Evolutionary conservation across 2,329 filamentous ascomycete genomes (phyloP).

Genomic region (Botrytis pseudocinerea): DNA sequence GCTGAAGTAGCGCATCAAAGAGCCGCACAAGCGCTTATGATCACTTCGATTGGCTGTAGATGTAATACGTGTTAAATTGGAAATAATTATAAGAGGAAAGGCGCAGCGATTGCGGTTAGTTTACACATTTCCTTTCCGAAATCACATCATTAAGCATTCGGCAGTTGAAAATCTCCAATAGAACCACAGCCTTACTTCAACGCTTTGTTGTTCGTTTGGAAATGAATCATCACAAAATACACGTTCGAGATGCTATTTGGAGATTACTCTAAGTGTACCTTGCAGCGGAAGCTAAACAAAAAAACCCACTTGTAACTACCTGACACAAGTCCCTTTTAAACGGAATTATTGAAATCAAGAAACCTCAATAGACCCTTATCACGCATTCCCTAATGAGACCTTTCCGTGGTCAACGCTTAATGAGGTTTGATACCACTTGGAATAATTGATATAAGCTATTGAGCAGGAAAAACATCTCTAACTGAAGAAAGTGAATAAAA

Average conservation of each 20-base stretch:
- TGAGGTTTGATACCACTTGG: not conserved
- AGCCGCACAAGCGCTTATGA: not conserved
- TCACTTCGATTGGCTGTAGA: not conserved
- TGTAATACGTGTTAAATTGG: not conserved
- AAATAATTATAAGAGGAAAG: not conserved
- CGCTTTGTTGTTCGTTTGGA: not conserved
- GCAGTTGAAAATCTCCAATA: not conserved
- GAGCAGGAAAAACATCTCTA: not conserved
- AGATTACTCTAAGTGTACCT: not conserved
- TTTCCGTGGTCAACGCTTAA: not conserved
- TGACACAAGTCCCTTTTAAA: not conserved
- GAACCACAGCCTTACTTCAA: not conserved
- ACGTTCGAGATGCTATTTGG: not conserved
- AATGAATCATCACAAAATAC: not conserved
- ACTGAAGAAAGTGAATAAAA: not conserved
- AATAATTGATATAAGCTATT: not conserved
- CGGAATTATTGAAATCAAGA: not conserved
- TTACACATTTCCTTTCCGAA: not conserved
- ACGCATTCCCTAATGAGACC: not conserved
- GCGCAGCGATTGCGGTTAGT: not conserved
- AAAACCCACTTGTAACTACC: not conserved
- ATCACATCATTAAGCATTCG: not conserved
- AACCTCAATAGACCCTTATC: not conserved
- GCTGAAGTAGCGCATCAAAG: not conserved
- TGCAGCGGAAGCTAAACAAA: not conserved